A percentile compares a stretch with the other conserved stretches of the same genome.
phyloP scores from a whole-genome alignment of 2,329 filamentous ascomycete genomes.

The Colletotrichum navitas region DNA sequence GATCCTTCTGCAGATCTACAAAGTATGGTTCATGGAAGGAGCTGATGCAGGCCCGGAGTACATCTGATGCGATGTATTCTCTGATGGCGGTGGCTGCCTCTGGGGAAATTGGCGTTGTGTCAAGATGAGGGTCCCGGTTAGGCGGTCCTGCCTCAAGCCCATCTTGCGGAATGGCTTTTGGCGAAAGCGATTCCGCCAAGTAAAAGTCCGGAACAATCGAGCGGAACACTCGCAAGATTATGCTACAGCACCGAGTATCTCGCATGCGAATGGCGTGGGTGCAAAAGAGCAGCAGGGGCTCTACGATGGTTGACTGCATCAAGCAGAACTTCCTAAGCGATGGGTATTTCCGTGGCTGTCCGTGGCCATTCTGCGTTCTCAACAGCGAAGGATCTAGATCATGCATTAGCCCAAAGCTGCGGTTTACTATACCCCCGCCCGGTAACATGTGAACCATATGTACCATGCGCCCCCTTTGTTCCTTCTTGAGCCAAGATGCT shows the following conservation, averaged over 20 bases:
- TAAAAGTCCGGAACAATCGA: slow-evolving; percentile 85
- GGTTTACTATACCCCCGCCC: neutral
- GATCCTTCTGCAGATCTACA: slow-evolving; percentile 93
- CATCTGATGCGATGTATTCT: slow-evolving; percentile 90
- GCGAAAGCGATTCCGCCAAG: slow-evolving; percentile 46
- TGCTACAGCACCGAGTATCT: slow-evolving; percentile 88
- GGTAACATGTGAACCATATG: neutral
- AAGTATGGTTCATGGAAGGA: slow-evolving; percentile 97
- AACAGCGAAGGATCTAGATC: slow-evolving; percentile 50
- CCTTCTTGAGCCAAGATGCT: neutral
- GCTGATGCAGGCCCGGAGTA: slow-evolving; percentile 89
- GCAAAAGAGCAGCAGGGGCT: slow-evolving; percentile 91
- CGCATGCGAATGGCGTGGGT: slow-evolving; percentile 90
- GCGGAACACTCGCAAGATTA: slow-evolving; percentile 88
- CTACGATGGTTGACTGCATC: slow-evolving; percentile 80
- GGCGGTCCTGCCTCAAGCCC: slow-evolving; percentile 41
- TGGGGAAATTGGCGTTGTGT: slow-evolving; percentile 61
- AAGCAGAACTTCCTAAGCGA: slow-evolving; percentile 87
- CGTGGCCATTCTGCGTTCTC: slow-evolving; percentile 47
- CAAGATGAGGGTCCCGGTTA: slow-evolving; percentile 45
- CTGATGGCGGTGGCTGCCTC: slow-evolving; percentile 77
- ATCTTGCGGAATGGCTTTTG: slow-evolving; percentile 48
- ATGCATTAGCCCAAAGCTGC: slow-evolving; percentile 9
- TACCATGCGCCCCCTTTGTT: too few species aligned
- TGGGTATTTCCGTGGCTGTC: slow-evolving; percentile 57